phyloP scores from a whole-genome alignment of 2,329 filamentous ascomycete genomes.

The Daldinia eschscholtzii region DNA sequence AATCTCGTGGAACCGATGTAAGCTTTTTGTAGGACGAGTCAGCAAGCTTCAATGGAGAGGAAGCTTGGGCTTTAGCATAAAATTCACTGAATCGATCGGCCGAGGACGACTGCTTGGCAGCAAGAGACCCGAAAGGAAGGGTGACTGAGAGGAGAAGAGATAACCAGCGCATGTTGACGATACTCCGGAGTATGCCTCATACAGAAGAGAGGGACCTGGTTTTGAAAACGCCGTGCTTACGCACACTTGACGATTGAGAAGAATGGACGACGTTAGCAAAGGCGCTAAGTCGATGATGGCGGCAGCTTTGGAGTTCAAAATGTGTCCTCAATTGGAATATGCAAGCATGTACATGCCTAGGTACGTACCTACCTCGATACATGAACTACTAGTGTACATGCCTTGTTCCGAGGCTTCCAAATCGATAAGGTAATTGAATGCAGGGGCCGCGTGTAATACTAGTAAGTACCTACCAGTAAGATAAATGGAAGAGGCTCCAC shows the following conservation, averaged over 20 bases:
- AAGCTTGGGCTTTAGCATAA: conserved; percentile 74
- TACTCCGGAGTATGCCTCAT: conserved; percentile 28
- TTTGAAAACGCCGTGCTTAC: conserved; percentile 17
- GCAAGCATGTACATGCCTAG: conserved; percentile 23
- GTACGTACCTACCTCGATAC: conserved; percentile 1
- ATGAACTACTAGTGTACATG: too few relatives aligned
- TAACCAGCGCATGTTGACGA: conserved; percentile 75
- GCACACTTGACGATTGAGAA: conserved; percentile 24
- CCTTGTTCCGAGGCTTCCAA: too few relatives aligned
- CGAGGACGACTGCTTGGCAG: conserved; percentile 69
- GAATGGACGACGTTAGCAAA: conserved; percentile 18
- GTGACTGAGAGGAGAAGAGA: conserved; percentile 72
- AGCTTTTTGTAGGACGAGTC: conserved; percentile 81
- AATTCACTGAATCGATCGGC: conserved; percentile 78
- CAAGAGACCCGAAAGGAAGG: conserved; percentile 70
- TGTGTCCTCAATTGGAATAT: conserved; percentile 47
- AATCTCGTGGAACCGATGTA: conserved; percentile 83
- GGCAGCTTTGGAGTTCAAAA: conserved; percentile 37
- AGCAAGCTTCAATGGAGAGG: conserved; percentile 80
- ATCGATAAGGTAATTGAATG: too few relatives aligned
- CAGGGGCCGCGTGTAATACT: too few relatives aligned
- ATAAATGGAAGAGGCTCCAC: background rate
- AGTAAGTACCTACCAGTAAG: too few relatives aligned
- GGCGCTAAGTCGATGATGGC: conserved; percentile 8
- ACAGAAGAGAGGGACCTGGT: conserved; percentile 22